Conservation (phyloP, 2,329 filamentous ascomycete species). For the Acephala macrosclerotiorum region DNA sequence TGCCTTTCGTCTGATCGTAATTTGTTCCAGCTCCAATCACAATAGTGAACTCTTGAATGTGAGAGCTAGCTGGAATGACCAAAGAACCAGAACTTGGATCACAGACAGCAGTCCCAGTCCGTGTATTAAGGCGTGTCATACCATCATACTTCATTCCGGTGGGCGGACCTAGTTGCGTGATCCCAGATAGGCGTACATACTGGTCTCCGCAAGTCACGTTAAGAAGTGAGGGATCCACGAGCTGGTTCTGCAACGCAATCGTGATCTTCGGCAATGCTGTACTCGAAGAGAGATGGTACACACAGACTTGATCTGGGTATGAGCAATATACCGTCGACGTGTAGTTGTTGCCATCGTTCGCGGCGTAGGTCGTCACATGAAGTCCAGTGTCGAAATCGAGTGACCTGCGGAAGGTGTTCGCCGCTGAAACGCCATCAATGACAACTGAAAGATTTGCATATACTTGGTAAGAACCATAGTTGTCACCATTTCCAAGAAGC, state of each 20-base stretch:
- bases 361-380: constrained; percentile 46
- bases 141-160: constrained; percentile 55
- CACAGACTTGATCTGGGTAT: constrained; percentile 48
- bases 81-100: constrained; percentile 40
- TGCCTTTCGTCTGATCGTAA: constrained; percentile 59
- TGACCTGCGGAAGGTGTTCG: constrained; percentile 48
- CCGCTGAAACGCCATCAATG: constrained; percentile 44
- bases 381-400: constrained; percentile 54
- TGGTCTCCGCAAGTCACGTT: constrained; percentile 45
- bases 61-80: constrained; percentile 38
- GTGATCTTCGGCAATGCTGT: constrained; percentile 49
- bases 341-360: constrained; percentile 43
- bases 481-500: constrained; percentile 48
- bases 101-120: constrained; percentile 25
- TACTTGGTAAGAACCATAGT: constrained; percentile 56
- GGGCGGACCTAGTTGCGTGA: constrained; percentile 49
- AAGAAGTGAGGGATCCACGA: constrained; percentile 42
- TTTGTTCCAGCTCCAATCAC: constrained; percentile 55
- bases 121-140: constrained; percentile 44
- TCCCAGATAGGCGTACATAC: constrained; percentile 44
- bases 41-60: constrained; percentile 45
- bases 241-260: constrained; percentile 52
- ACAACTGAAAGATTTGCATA: constrained; percentile 54
- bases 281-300: constrained; percentile 39
- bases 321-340: constrained; percentile 53